A percentile compares a stretch with the other conserved stretches of the same genome.
Conservation (phyloP, 208 protist species). For the Leptomonas seymouri region DNA sequence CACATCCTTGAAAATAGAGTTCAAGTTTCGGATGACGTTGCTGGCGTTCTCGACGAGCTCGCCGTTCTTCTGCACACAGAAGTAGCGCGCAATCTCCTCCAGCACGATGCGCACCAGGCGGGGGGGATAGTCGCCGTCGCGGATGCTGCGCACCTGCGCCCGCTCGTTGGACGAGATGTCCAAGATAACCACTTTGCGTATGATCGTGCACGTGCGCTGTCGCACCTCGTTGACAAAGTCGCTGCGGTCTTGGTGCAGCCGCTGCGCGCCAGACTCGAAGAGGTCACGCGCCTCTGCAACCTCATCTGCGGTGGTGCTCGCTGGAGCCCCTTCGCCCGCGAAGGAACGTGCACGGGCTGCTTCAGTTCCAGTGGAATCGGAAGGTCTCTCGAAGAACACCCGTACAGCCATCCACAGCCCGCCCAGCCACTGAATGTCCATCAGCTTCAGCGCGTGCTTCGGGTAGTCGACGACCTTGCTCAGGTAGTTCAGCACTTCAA, state of each 20-base stretch:
- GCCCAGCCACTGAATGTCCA: conserved; percentile 73
- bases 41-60: conserved; percentile 44
- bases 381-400: conserved; percentile 41
- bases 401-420: conserved; percentile 77
- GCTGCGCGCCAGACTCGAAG: conserved; percentile 13
- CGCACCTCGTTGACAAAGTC: conserved; percentile 49
- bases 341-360: background rate
- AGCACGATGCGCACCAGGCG: conserved; percentile 63
- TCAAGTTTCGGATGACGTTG: conserved; percentile 83
- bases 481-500: conserved; percentile 71
- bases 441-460: conserved; percentile 63
- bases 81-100: conserved; percentile 72
- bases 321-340: background rate
- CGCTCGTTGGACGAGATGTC: conserved; percentile 72
- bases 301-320: background rate
- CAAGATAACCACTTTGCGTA: conserved; percentile 71
- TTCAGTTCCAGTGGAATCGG: background rate
- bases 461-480: conserved; percentile 80
- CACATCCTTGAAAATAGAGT: conserved; percentile 66
- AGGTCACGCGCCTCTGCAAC: background rate
- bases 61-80: conserved; percentile 49
- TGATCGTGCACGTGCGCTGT: conserved; percentile 55
- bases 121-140: conserved; percentile 41
- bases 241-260: conserved; percentile 28
- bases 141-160: conserved; percentile 57